Conservation (phyloP, 345 rosid genomes). For the Viola odorata region DNA sequence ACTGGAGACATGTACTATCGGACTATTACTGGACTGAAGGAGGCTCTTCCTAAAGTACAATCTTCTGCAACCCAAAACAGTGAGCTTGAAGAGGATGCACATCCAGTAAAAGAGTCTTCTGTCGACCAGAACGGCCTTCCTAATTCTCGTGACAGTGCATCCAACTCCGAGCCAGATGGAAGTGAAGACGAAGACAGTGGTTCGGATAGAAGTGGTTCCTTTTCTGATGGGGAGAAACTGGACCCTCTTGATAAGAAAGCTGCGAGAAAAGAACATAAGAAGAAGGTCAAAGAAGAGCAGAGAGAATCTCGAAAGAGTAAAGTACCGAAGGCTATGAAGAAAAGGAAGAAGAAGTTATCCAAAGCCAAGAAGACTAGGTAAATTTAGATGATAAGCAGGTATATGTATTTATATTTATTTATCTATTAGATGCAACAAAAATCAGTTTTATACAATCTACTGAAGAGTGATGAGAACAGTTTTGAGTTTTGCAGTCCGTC, state of each 20-base stretch:
- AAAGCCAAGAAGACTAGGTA: constrained; percentile 67
- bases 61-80: constrained; percentile 14
- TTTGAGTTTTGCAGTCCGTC: no score
- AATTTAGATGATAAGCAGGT: background rate
- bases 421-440: no score
- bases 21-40: constrained; percentile 80
- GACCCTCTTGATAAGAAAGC: constrained; percentile 55
- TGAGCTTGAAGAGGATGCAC: constrained; percentile 19
- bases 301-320: constrained; percentile 83
- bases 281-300: constrained; percentile 95
- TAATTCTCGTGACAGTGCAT: constrained; percentile 13
- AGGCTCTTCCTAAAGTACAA: constrained; percentile 44
- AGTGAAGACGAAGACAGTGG: constrained; percentile 39
- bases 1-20: constrained; percentile 68
- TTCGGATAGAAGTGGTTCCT: constrained; percentile 24
- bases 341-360: constrained; percentile 73
- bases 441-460: no score
- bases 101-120: constrained; percentile 13
- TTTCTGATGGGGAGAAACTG: constrained; percentile 17
- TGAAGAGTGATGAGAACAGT: no score
- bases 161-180: constrained; percentile 24
- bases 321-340: constrained; percentile 86
- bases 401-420: no score
- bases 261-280: constrained; percentile 90
- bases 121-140: constrained; percentile 1